Conservation (phyloP, 2,329 filamentous ascomycete species). For the Colletotrichum camelliae region DNA sequence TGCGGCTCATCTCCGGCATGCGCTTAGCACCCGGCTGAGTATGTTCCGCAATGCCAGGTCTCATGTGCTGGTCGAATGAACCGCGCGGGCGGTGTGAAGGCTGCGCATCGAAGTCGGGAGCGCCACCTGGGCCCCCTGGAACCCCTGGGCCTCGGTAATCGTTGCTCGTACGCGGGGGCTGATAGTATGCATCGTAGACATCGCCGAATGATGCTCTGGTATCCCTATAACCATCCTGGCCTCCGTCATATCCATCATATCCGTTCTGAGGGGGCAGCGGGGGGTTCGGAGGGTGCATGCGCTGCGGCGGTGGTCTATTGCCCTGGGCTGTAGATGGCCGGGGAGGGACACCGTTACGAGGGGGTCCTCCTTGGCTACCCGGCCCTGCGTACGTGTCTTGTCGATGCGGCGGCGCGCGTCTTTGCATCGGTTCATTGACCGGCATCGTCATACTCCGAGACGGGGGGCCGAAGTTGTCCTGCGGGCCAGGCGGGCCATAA, state of each 20-base stretch:
- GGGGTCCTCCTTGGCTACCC: constrained; percentile 32
- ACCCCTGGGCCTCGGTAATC: background rate
- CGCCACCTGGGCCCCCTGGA: constrained; percentile 2
- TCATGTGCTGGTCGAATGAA: constrained; percentile 56
- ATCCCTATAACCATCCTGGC: constrained; percentile 35
- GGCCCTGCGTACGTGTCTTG: constrained; percentile 37
- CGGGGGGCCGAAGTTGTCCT: constrained; percentile 55
- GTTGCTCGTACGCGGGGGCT: constrained; percentile 28
- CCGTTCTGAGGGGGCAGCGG: constrained; percentile 33
- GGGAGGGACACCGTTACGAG: constrained; percentile 51
- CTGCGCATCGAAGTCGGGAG: constrained; percentile 49
- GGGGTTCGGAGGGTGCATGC: constrained; percentile 53
- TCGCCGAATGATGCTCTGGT: constrained; percentile 28
- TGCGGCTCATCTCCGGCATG: constrained; percentile 60
- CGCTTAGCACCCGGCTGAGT: constrained; percentile 56
- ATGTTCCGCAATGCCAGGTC: constrained; percentile 40
- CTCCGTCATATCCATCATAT: constrained; percentile 36
- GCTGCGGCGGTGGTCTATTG: constrained; percentile 57
- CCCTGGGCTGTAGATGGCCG: constrained; percentile 62
- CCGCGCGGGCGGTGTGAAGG: constrained; percentile 29
- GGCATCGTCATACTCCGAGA: constrained; percentile 69
- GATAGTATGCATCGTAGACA: constrained; percentile 30
- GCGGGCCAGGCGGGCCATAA: constrained; percentile 35
- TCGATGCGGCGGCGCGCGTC: constrained; percentile 39
- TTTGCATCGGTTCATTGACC: constrained; percentile 47